Percentiles rank a stretch among this genome's conserved stretches.
These are phyloP conservation scores for Salpingoeca rosetta DNA, from an alignment of 78 protist genomes.

Conservation along the genomic window DNA sequence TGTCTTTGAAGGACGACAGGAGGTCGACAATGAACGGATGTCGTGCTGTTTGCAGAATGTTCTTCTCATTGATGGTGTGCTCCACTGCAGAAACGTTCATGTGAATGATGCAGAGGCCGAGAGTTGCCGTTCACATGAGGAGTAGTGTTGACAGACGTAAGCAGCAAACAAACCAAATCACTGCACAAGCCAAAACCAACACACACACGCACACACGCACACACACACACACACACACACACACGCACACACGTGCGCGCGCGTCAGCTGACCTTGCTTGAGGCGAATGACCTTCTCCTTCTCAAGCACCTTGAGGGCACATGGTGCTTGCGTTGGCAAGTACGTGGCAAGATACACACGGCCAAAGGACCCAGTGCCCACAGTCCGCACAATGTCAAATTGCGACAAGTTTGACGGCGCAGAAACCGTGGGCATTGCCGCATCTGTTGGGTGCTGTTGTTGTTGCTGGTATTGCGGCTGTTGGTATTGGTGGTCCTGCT, in stretches of 20 bases:
- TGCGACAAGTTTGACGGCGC: not conserved
- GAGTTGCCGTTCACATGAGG: too few species aligned
- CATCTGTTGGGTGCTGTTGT: too few species aligned
- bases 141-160: not conserved
- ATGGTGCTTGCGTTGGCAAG: too few species aligned
- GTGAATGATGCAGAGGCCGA: not conserved
- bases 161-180: not conserved
- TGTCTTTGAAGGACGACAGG: constrained; percentile 3
- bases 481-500: too few species aligned
- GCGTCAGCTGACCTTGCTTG: not conserved
- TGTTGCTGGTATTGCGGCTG: too few species aligned
- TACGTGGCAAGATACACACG: constrained; percentile 11
- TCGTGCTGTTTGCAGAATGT: not conserved
- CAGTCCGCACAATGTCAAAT: constrained; percentile 17
- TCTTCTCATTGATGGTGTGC: constrained; percentile 30
- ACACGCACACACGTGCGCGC: not conserved
- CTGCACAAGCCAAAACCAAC: not conserved
- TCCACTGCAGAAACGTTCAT: too few species aligned
- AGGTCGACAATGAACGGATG: constrained; percentile 13
- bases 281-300: constrained; percentile 12
- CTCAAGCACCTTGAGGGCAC: constrained; percentile 7
- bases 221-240: not conserved
- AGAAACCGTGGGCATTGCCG: too few species aligned
- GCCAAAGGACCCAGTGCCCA: constrained; percentile 43
- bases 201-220: not conserved